Evolutionary conservation across 108 stramenopile species (phyloP).

Genomic region (Pseudonitzschia delicatissima): DNA sequence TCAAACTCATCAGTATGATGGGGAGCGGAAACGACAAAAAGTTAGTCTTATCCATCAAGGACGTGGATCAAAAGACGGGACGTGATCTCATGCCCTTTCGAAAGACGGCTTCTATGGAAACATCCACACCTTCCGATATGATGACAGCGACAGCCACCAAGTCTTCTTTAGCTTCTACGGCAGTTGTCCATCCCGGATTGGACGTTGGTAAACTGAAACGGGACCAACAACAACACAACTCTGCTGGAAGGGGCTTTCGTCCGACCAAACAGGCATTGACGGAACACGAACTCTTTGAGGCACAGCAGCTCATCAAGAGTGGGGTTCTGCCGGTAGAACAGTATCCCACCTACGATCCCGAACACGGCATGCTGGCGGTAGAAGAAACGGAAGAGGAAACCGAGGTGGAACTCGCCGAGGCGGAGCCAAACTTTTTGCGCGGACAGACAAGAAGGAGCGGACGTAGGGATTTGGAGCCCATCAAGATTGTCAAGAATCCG

Average conservation of each 20-base stretch:
- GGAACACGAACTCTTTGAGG: constrained; percentile 96
- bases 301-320: constrained; percentile 92
- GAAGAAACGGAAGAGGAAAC: constrained; percentile 96
- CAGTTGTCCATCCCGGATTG: constrained; percentile 83
- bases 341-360: constrained; percentile 94
- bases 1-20: constrained; percentile 88
- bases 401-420: constrained; percentile 92
- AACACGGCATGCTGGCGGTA: constrained; percentile 89
- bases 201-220: constrained; percentile 71
- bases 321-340: constrained; percentile 97
- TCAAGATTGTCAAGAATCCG: constrained; percentile 96
- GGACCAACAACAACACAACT: constrained; percentile 58
- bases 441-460: constrained; percentile 89
- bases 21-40: constrained; percentile 42
- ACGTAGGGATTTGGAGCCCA: constrained; percentile 73
- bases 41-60: constrained; percentile 84
- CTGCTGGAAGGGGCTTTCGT: constrained; percentile 7
- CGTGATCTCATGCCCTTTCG: constrained; percentile 88
- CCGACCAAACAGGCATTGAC: constrained; percentile 81
- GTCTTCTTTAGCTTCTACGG: constrained; percentile 41
- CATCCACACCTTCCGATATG: constrained; percentile 11
- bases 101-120: constrained; percentile 31
- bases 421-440: constrained; percentile 93
- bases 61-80: constrained; percentile 93
- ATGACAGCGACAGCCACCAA: constrained; percentile 9